phyloP scores from a whole-genome alignment of 768 basidiomycete species.

The Phanerodontia chrysosporium region DNA sequence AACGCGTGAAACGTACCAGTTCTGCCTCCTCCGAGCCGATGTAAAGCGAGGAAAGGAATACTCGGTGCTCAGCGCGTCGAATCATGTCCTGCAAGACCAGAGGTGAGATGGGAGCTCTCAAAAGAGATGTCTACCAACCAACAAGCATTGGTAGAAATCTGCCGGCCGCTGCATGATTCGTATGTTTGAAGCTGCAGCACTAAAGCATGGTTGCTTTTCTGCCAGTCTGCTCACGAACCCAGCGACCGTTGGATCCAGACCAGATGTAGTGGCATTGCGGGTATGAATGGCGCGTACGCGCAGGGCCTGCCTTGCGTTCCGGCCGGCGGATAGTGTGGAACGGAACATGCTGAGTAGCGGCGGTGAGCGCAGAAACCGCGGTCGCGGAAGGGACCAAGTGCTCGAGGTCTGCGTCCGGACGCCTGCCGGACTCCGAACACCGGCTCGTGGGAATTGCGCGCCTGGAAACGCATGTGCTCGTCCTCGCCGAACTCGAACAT shows the following conservation, averaged over 20 bases:
- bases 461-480: slow-evolving; percentile 11
- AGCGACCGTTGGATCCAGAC: slow-evolving; percentile 21
- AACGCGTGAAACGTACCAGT: slow-evolving; percentile 52
- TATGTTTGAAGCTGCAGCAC: slow-evolving; percentile 19
- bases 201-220: slow-evolving; percentile 26
- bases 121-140: slow-evolving; percentile 17
- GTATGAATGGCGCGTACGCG: not conserved
- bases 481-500: slow-evolving; percentile 12
- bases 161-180: slow-evolving; percentile 23
- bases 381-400: not conserved
- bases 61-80: slow-evolving; percentile 64
- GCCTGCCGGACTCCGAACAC: not conserved
- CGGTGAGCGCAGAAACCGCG: not conserved
- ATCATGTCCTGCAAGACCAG: slow-evolving; percentile 60
- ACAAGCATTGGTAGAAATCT: slow-evolving; percentile 22
- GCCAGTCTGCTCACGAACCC: slow-evolving; percentile 20
- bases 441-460: slow-evolving; percentile 12
- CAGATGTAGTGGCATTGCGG: slow-evolving; percentile 12
- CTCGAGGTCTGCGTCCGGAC: not conserved
- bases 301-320: not conserved
- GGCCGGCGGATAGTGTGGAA: not conserved
- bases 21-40: slow-evolving; percentile 76
- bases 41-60: slow-evolving; percentile 90
- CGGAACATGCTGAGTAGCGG: not conserved
- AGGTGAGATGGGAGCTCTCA: not conserved